Evolutionary conservation across 768 basidiomycete species (phyloP).

Genomic region (Tephrocybe sp.): DNA sequence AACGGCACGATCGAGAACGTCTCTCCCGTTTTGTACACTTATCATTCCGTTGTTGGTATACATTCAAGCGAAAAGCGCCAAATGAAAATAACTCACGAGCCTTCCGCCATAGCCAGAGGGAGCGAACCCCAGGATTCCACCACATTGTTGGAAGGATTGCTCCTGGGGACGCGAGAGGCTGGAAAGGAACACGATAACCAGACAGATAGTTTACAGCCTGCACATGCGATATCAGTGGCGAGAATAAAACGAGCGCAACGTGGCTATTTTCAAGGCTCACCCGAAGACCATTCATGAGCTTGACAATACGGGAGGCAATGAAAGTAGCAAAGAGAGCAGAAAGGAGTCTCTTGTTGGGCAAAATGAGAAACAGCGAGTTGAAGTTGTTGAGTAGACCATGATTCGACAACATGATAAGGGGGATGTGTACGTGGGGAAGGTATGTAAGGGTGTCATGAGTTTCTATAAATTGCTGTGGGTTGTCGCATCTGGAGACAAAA

Average conservation of each 20-base stretch:
- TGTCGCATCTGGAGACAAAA: too few species aligned
- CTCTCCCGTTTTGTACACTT: constrained; percentile 37
- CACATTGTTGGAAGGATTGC: constrained; percentile 32
- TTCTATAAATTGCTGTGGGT: too few species aligned
- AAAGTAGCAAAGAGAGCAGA: constrained; percentile 18
- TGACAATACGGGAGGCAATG: constrained; percentile 26
- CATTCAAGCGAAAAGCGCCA: too few species aligned
- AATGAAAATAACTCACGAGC: constrained; percentile 11
- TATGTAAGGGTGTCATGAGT: too few species aligned
- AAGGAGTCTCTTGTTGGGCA: too few species aligned
- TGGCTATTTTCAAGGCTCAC: constrained; percentile 2
- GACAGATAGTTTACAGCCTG: constrained; percentile 35
- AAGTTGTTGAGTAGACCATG: too few species aligned
- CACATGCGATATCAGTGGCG: neutral
- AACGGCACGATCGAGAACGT: constrained; percentile 37
- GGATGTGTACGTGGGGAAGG: too few species aligned
- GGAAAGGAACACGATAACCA: constrained; percentile 36
- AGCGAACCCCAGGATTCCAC: constrained; percentile 35
- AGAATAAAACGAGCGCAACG: neutral
- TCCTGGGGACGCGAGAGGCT: constrained; percentile 34
- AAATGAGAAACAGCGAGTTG: too few species aligned
- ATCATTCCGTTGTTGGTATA: too few species aligned
- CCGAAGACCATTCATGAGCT: constrained; percentile 29
- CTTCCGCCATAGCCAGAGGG: constrained; percentile 30
- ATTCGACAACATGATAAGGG: too few species aligned